Percentiles rank a stretch among this genome's conserved stretches.
Conservation (phyloP, 2,329 filamentous ascomycete species). For the Nannizziopsis arthrosporioides region DNA sequence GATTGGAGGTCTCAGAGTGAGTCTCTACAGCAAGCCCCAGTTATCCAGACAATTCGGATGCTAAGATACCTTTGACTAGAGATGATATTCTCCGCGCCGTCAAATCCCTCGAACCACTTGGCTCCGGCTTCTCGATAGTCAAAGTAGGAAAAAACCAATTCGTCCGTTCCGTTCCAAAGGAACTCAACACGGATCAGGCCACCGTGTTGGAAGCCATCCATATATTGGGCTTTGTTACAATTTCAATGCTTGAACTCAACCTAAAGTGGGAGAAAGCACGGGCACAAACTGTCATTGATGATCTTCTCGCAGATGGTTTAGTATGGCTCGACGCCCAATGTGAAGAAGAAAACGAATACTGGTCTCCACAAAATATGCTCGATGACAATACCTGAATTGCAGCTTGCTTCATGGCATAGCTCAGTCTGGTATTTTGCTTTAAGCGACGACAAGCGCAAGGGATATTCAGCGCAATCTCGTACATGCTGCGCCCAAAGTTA, state of each 20-base stretch:
- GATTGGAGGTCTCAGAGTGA: constrained; percentile 67
- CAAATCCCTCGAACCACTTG: constrained; percentile 72
- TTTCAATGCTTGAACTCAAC: constrained; percentile 80
- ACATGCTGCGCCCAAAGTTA: too few relatives aligned
- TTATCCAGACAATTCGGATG: neutral
- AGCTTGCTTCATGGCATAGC: neutral
- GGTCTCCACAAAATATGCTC: constrained; percentile 45
- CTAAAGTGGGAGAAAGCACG: constrained; percentile 73
- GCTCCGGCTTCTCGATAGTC: constrained; percentile 75
- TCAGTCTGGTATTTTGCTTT: too few relatives aligned
- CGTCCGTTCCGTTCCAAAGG: constrained; percentile 85
- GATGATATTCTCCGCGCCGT: constrained; percentile 89
- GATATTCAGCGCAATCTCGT: too few relatives aligned
- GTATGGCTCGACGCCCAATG: constrained; percentile 87
- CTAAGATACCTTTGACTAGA: constrained; percentile 30
- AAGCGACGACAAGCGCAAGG: neutral
- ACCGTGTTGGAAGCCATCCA: constrained; percentile 85
- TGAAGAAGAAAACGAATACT: constrained; percentile 74
- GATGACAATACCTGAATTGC: constrained; percentile 30
- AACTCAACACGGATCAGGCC: constrained; percentile 88
- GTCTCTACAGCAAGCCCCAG: neutral
- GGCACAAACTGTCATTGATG: constrained; percentile 80
- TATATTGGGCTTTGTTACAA: constrained; percentile 76
- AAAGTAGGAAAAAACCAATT: constrained; percentile 74
- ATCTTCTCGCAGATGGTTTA: constrained; percentile 76